Base-by-base conservation (phyloP, 768 basidiomycete species). In the Rhodotorula diobovata region DNA sequence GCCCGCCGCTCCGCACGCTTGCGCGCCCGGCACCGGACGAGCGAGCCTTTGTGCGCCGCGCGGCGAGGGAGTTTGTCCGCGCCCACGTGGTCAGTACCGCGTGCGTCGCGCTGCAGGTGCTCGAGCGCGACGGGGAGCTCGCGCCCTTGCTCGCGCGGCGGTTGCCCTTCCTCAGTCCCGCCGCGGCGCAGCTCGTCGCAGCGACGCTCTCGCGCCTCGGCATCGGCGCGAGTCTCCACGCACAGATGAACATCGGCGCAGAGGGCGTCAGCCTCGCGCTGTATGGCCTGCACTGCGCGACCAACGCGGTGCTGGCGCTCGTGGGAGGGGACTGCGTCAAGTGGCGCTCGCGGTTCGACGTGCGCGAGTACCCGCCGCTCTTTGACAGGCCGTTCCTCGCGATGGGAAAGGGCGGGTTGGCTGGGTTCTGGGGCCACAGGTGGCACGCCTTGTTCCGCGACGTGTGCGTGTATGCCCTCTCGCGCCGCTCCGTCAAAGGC, bases 211-310 rank as follows among this genome's bases (percentile, higher is more conserved):
- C 68, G 7, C 69, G 69, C 50, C n/a, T 67, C 25, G 15, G 28
- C 5, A 57, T 73, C 41, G 68, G 68, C 30, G 45, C 69, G 37
- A 48, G 51, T 28, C 61, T 73, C n/a, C 59, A 55, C 51, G 28
- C 21, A 8, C 68, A 73, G n/a, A 73, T 73, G 68, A n/a, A 63
- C 11, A 35, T 73, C 30, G 72, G 72, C 4, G 66, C 63, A 61
- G 16, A 16, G 25, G 68, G 65, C 9, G 35, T 41, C 35, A 39
- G 45, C n/a, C 21, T 73, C 34, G 34, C 25, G 16, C 67, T 70
- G 41, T 51, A 54, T 12, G 28, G 51, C 25, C 34, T 50, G 12
- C 46, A 66, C 25, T 23, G 53, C n/a, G 30, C 11, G 37, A 56
- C 56, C 9, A 71, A 71, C 60, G 21, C 61, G 21, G 37, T 57